Base-by-base conservation (phyloP, 352 stramenopile species). In the Phytopythium ostracodes region DNA sequence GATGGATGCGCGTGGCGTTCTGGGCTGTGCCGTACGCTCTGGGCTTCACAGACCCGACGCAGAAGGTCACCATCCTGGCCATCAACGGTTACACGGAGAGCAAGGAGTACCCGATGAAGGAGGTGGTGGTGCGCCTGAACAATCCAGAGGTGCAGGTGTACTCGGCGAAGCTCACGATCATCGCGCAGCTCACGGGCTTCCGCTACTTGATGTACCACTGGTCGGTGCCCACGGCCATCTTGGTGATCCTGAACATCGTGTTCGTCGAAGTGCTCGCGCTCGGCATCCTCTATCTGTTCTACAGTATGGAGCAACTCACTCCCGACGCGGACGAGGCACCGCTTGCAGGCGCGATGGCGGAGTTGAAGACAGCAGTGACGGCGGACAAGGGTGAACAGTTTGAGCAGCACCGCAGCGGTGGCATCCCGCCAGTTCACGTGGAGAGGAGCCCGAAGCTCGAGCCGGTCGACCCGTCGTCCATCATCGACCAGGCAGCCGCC, bases 121-220 rank as follows among this genome's bases (percentile, higher is more conserved):
- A 64, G 14, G 70, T 91, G 4, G 62, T 73, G 1, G 65, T 94
- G 50, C 63, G 64, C 62, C 53, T 94, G 22, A 92, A 89, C 60
- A 87, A 87, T 22, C 83, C 85, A 2, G 68, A 70, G 59, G 40
- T 94, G 58, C 85, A 94, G 56, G 71, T 92, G 9, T 91, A 89
- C 64, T 68, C 65, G 27, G 83, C 79, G 27, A 87, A 87, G 64
- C 76, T 94, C 40, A 92, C 79, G 60, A 79, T 94, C 58, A 88
- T 94, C 59, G 83, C 85, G 27, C 85, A 94, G 69, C 72, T 94
- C 50, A 82, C 81, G 49, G 85, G 85, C 9, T 70, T 94, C 50
- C 83, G 81, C 22, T 94, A 92, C 51, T 70, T 92, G 59, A 94
- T 94, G 85, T 94, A 94, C 68, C 82, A 94, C 75, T 94, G 85